Conservation (phyloP, 129 eudicot species). For the Heracleum sosnowskyi region DNA sequence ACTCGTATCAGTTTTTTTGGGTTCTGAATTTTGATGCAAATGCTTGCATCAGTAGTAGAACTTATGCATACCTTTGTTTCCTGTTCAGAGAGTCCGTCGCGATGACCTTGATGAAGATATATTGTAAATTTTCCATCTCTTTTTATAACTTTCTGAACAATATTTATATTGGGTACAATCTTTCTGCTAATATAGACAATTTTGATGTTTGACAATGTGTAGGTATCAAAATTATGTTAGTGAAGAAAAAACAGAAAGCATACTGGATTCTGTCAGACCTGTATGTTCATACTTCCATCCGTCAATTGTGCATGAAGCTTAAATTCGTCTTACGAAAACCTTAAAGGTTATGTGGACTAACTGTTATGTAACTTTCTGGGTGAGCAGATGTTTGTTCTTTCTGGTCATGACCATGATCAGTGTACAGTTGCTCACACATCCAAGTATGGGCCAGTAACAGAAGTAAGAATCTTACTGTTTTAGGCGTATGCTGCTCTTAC, state of each 20-base stretch:
- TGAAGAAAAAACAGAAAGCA: slow-evolving; percentile 40
- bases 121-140: slow-evolving; percentile 37
- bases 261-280: slow-evolving; percentile 64
- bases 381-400: slow-evolving; percentile 67
- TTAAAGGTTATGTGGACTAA: not conserved
- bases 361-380: slow-evolving; percentile 3
- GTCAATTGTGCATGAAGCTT: slow-evolving; percentile 9
- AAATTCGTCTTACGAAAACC: not conserved
- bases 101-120: slow-evolving; percentile 38
- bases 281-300: slow-evolving; percentile 40
- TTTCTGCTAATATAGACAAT: slow-evolving; percentile 3
- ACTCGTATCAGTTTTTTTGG: slow-evolving; percentile 2
- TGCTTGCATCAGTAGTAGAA: slow-evolving; percentile 2
- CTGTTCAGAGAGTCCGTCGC: slow-evolving; percentile 66
- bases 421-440: slow-evolving; percentile 66
- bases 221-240: slow-evolving; percentile 90
- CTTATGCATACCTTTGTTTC: slow-evolving; percentile 21
- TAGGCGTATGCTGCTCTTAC: not conserved
- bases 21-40: slow-evolving; percentile 3
- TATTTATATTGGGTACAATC: slow-evolving; percentile 2
- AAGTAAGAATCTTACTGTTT: slow-evolving; percentile 41
- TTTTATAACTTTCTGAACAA: not conserved
- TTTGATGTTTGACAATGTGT: slow-evolving; percentile 17
- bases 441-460: slow-evolving; percentile 54
- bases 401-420: slow-evolving; percentile 99